Conservation (phyloP, 805 yeast genomes). For the Alloascoidea hylecoeti region DNA sequence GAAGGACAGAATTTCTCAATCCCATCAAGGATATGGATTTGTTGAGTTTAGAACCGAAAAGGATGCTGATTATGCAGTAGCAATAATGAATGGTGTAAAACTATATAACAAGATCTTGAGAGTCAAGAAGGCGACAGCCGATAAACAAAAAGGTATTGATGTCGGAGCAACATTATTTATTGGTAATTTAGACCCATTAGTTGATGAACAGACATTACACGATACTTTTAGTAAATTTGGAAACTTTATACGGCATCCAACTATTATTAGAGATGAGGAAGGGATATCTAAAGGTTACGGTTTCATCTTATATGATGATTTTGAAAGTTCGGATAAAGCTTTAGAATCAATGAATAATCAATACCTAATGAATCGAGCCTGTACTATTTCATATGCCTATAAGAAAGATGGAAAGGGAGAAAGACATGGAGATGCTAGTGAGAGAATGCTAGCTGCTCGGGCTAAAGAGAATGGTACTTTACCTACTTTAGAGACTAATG, state of each 20-base stretch:
- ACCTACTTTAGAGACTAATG: conserved; percentile 6
- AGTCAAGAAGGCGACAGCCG: conserved; percentile 34
- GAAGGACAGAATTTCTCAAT: conserved; percentile 53
- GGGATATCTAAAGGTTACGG: conserved; percentile 51
- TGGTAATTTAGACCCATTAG: conserved; percentile 52
- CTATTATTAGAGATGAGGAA: conserved; percentile 31
- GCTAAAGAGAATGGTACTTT: conserved; percentile 25
- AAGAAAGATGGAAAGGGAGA: conserved; percentile 43
- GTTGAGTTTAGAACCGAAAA: conserved; percentile 45
- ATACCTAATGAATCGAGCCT: conserved; percentile 49
- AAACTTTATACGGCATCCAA: conserved; percentile 31
- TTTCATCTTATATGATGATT: conserved; percentile 47
- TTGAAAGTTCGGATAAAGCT: conserved; percentile 60
- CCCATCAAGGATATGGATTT: conserved; percentile 83
- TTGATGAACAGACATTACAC: conserved; percentile 41
- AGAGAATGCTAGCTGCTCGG: conserved; percentile 53
- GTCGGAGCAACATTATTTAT: conserved; percentile 60
- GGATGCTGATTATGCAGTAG: conserved; percentile 61
- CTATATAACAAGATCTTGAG: conserved; percentile 48
- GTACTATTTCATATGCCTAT: conserved; percentile 55
- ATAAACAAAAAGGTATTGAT: conserved; percentile 15
- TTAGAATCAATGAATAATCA: conserved; percentile 55
- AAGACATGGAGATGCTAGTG: conserved; percentile 69
- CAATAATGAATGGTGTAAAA: conserved; percentile 42
- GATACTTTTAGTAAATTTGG: conserved; percentile 65